A percentile compares a stretch with the other conserved stretches of the same genome.
These are phyloP conservation scores for Phytopythium ostracodes DNA, from an alignment of 352 stramenopile species.

Conservation along the genomic window DNA sequence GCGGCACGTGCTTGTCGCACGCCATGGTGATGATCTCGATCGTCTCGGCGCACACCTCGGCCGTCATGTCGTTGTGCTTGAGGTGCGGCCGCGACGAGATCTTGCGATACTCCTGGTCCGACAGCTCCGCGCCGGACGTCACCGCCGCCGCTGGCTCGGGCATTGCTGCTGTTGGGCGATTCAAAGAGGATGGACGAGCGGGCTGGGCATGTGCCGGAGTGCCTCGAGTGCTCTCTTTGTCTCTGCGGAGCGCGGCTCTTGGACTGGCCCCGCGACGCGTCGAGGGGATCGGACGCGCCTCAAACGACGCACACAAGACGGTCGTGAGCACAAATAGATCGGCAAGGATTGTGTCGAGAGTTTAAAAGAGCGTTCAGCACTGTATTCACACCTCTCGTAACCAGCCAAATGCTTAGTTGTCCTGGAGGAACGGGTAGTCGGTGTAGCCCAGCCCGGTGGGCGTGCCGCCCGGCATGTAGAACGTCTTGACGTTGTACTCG, in stretches of 20 bases:
- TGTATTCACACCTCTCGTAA: too few species aligned
- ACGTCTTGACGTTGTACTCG: conserved; percentile 24
- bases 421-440: conserved; percentile 16
- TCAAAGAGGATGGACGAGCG: background rate
- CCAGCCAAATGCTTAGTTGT: too few species aligned
- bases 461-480: conserved; percentile 15
- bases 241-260: background rate
- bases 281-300: too few species aligned
- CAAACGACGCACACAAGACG: background rate
- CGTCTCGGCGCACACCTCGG: conserved; percentile 92
- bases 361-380: too few species aligned
- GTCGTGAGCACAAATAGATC: too few species aligned
- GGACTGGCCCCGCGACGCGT: background rate
- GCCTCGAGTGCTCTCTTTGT: background rate
- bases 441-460: conserved; percentile 18
- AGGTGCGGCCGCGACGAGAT: conserved; percentile 78
- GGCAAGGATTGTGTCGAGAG: too few species aligned
- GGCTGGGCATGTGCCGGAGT: background rate
- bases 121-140: conserved; percentile 35
- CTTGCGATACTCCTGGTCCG: conserved; percentile 78
- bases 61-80: conserved; percentile 89
- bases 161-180: conserved; percentile 21
- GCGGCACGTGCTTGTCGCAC: conserved; percentile 92
- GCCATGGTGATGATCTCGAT: conserved; percentile 97
- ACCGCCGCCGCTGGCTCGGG: conserved; percentile 48